A percentile compares a stretch with the other conserved stretches of the same genome.
These are phyloP conservation scores for Biscogniauxia mediterranea DNA, from an alignment of 2,329 filamentous ascomycete genomes.

Conservation along the genomic window DNA sequence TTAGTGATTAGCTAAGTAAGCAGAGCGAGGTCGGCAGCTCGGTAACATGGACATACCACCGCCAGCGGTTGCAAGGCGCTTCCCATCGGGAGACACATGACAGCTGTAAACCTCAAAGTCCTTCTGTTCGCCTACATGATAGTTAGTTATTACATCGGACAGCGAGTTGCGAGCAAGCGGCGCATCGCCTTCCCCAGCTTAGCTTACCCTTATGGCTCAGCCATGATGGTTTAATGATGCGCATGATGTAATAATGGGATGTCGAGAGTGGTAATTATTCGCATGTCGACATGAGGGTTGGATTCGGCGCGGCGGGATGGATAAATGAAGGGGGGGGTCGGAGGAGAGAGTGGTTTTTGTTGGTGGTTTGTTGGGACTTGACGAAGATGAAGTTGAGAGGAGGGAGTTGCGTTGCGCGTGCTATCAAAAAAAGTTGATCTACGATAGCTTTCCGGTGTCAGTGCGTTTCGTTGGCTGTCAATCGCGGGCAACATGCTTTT, in stretches of 20 bases:
- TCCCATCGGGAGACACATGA: constrained; percentile 92
- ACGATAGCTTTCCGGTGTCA: constrained; percentile 6
- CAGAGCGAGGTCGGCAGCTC: not conserved
- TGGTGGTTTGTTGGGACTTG: not conserved
- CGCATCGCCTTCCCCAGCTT: constrained; percentile 8
- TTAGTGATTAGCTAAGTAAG: constrained; percentile 9
- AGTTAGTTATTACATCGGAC: constrained; percentile 14
- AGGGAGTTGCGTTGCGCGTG: constrained; percentile 12
- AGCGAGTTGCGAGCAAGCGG: not conserved
- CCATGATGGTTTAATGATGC: constrained; percentile 93
- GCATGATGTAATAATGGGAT: constrained; percentile 53
- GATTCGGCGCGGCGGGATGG: not conserved
- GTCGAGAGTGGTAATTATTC: constrained; percentile 23
- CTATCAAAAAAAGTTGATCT: constrained; percentile 5
- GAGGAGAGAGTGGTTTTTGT: not conserved
- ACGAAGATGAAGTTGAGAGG: not conserved
- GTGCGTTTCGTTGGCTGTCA: too few relatives aligned
- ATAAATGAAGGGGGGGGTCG: not conserved
- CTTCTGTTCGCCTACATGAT: constrained; percentile 77
- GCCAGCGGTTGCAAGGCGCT: constrained; percentile 86
- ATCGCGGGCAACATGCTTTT: not conserved
- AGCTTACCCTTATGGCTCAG: constrained; percentile 81
- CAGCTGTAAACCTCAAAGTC: constrained; percentile 99
- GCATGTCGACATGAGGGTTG: constrained; percentile 31
- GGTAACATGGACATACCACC: constrained; percentile 61